Conservation (phyloP, 2,329 filamentous ascomycete genomes). For the Cladophialophora immunda region DNA sequence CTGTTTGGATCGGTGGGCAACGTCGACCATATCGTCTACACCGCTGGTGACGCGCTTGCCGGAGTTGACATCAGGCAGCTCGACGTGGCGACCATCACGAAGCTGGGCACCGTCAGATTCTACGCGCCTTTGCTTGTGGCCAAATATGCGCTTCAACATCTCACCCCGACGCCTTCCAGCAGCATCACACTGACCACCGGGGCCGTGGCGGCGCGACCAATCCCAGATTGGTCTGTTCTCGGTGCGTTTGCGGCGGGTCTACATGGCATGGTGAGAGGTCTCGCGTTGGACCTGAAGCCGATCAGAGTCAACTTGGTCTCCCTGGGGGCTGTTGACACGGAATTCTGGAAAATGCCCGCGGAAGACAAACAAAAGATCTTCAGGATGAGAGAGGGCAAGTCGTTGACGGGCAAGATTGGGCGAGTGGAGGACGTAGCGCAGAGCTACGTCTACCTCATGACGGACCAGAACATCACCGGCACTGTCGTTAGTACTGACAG, state of each 20-base stretch:
- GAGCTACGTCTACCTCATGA: conserved; percentile 56
- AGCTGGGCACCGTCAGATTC: conserved; percentile 47
- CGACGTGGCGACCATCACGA: conserved; percentile 39
- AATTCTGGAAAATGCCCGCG: conserved; percentile 47
- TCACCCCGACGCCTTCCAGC: conserved; percentile 43
- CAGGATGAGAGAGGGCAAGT: conserved; percentile 35
- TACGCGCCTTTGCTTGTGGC: conserved; percentile 49
- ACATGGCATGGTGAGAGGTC: conserved; percentile 48
- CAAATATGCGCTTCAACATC: conserved; percentile 44
- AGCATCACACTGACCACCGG: conserved; percentile 55
- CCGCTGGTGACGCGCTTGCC: conserved; percentile 54
- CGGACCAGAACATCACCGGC: conserved; percentile 53
- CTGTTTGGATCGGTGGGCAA: conserved; percentile 46
- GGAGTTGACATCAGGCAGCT: conserved; percentile 42
- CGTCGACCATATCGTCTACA: conserved; percentile 62
- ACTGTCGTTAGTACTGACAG: conserved; percentile 47
- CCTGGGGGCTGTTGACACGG: conserved; percentile 53
- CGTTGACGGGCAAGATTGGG: conserved; percentile 44
- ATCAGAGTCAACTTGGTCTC: conserved; percentile 54
- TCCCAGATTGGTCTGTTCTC: conserved; percentile 45
- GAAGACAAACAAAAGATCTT: conserved; percentile 28
- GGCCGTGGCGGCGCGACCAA: conserved; percentile 47
- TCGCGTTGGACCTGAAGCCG: conserved; percentile 54
- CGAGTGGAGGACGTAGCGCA: conserved; percentile 53
- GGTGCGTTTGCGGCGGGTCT: conserved; percentile 42